Evolutionary conservation across 495 filamentous ascomycete genomes (phyloP).

Genomic region (Tuber indicum): DNA sequence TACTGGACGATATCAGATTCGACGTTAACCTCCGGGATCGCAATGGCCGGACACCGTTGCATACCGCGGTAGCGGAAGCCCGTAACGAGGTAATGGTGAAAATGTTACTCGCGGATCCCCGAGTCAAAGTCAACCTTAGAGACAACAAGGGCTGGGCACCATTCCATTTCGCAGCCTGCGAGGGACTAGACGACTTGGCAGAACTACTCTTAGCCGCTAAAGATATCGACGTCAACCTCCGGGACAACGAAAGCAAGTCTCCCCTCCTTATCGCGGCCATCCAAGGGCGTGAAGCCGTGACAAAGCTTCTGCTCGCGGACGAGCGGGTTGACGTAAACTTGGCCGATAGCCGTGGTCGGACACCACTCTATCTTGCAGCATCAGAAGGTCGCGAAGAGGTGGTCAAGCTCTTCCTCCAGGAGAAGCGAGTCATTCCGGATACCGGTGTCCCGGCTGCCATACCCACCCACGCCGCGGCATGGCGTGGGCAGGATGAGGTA

Average conservation of each 20-base stretch:
- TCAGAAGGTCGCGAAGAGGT: neutral
- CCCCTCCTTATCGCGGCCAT: conserved; percentile 3
- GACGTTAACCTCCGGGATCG: conserved; percentile 1
- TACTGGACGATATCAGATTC: conserved; percentile 4
- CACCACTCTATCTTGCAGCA: conserved; percentile 2
- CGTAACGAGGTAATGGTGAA: neutral
- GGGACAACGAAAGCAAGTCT: conserved; percentile 1
- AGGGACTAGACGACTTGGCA: neutral
- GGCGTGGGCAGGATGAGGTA: neutral
- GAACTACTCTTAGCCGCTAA: neutral
- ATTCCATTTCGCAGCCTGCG: neutral
- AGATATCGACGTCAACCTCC: conserved; percentile 1
- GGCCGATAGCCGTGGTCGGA: neutral
- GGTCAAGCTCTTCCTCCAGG: neutral
- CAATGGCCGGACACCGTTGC: neutral
- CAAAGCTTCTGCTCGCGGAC: conserved; percentile 12
- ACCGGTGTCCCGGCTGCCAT: neutral
- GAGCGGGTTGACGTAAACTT: conserved; percentile 3
- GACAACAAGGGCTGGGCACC: neutral
- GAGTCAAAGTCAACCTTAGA: neutral
- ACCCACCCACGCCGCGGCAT: neutral
- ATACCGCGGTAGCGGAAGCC: neutral
- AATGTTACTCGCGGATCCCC: neutral
- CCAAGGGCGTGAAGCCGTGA: neutral
- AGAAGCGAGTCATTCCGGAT: neutral